Evolutionary conservation across 2,329 filamentous ascomycete genomes (phyloP).

Genomic region (Botryosphaeria agaves): DNA sequence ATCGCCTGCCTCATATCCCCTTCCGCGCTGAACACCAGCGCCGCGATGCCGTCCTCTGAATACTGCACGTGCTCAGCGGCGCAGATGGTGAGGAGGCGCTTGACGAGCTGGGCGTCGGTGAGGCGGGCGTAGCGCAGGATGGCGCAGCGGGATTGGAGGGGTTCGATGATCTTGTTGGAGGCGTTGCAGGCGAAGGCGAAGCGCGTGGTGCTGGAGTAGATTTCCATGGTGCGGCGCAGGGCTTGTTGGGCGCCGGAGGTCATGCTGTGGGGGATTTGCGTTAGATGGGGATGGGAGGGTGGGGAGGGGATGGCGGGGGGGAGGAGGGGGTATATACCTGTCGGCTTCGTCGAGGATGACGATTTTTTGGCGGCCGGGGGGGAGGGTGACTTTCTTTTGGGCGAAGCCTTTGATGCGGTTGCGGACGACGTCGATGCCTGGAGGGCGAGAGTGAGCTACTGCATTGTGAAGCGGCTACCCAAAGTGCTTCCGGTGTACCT

Average conservation of each 20-base stretch:
- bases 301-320: neutral
- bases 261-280: slow-evolving; percentile 61
- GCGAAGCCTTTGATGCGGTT: slow-evolving; percentile 98
- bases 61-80: slow-evolving; percentile 81
- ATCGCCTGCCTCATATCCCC: slow-evolving; percentile 98
- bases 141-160: slow-evolving; percentile 90
- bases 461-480: slow-evolving; percentile 27
- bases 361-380: slow-evolving; percentile 79
- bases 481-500: too few relatives aligned
- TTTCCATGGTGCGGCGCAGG: slow-evolving; percentile 91
- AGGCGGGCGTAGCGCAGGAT: slow-evolving; percentile 87
- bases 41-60: slow-evolving; percentile 84
- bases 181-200: slow-evolving; percentile 98
- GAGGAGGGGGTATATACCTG: slow-evolving; percentile 37
- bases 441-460: too few relatives aligned
- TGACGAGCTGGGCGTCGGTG: slow-evolving; percentile 83
- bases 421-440: slow-evolving; percentile 92
- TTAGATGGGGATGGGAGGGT: too few relatives aligned
- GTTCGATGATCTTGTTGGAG: slow-evolving; percentile 98
- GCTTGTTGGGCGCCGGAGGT: slow-evolving; percentile 93
- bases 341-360: slow-evolving; percentile 97
- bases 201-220: slow-evolving; percentile 87
- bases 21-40: slow-evolving; percentile 92
- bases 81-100: slow-evolving; percentile 79
- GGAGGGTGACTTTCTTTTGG: slow-evolving; percentile 95